Evolutionary conservation across 495 filamentous ascomycete genomes (phyloP).

Genomic region (Penicillium paradoxum): DNA sequence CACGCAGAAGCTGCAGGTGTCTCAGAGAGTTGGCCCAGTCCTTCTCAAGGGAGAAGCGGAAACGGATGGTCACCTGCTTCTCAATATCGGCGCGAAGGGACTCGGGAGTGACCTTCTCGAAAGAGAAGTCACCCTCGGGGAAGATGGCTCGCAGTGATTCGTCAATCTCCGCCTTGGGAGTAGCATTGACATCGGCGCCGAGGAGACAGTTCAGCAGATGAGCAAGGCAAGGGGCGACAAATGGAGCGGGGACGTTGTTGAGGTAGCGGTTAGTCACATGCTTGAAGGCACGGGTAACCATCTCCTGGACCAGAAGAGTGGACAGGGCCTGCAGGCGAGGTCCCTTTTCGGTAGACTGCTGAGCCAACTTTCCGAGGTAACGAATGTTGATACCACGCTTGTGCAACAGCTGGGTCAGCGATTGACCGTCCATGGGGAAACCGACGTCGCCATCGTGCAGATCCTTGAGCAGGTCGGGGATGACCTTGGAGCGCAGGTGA

Average conservation of each 20-base stretch:
- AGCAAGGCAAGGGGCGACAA: conserved; percentile 69
- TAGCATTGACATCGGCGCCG: conserved; percentile 67
- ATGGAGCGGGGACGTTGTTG: conserved; percentile 69
- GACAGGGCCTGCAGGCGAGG: conserved; percentile 71
- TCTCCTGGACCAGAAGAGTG: conserved; percentile 78
- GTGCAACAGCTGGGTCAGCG: conserved; percentile 82
- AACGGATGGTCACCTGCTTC: conserved; percentile 66
- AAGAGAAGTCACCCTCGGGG: conserved; percentile 75
- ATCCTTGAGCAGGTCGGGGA: conserved; percentile 74
- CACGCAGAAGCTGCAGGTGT: conserved; percentile 80
- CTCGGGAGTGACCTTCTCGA: conserved; percentile 69
- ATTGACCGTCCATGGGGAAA: conserved; percentile 97
- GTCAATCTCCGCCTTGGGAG: conserved; percentile 73
- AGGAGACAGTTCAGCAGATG: conserved; percentile 95
- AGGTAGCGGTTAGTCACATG: conserved; percentile 78
- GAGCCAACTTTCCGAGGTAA: conserved; percentile 82
- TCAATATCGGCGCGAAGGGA: conserved; percentile 65
- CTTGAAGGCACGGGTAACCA: conserved; percentile 91
- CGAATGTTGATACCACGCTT: conserved; percentile 96
- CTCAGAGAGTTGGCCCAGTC: conserved; percentile 62
- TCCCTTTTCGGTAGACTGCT: conserved; percentile 60
- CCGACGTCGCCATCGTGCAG: conserved; percentile 88
- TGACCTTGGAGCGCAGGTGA: conserved; percentile 65
- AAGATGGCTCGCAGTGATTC: conserved; percentile 68
- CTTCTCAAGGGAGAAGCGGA: conserved; percentile 64